Percentiles rank a stretch among this genome's conserved stretches.
phyloP scores from a whole-genome alignment of 2,329 filamentous ascomycete genomes.

The Ascochyta pisi region DNA sequence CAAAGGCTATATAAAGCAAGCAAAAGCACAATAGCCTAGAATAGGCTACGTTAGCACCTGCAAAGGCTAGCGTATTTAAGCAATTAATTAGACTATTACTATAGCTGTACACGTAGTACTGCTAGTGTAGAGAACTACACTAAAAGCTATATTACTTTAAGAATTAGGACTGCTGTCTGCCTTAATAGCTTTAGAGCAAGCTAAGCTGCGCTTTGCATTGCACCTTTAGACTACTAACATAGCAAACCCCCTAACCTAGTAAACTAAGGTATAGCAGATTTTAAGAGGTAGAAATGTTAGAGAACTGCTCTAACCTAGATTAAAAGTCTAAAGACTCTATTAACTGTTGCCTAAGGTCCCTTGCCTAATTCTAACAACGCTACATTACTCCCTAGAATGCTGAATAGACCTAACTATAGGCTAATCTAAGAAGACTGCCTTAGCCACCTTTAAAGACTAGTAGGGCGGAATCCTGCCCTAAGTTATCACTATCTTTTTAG shows the following conservation, averaged over 20 bases:
- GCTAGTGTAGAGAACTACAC: neutral
- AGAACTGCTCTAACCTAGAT: neutral
- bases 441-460: neutral
- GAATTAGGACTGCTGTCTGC: neutral
- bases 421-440: neutral
- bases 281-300: neutral
- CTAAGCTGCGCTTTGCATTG: neutral
- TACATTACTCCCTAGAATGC: neutral
- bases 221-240: neutral
- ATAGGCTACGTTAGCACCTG: neutral
- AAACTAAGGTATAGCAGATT: neutral
- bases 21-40: neutral
- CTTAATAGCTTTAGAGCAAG: neutral
- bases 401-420: neutral
- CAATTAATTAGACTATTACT: neutral
- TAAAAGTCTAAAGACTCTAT: neutral
- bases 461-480: neutral
- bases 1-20: neutral
- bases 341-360: neutral
- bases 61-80: neutral
- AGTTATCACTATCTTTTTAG: too few species aligned
- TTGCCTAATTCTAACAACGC: neutral
- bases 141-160: neutral
- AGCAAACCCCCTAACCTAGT: neutral
- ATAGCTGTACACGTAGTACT: neutral